Base-by-base conservation (phyloP, 495 filamentous ascomycete genomes). In the Symbiotaphrina buchneri region DNA sequence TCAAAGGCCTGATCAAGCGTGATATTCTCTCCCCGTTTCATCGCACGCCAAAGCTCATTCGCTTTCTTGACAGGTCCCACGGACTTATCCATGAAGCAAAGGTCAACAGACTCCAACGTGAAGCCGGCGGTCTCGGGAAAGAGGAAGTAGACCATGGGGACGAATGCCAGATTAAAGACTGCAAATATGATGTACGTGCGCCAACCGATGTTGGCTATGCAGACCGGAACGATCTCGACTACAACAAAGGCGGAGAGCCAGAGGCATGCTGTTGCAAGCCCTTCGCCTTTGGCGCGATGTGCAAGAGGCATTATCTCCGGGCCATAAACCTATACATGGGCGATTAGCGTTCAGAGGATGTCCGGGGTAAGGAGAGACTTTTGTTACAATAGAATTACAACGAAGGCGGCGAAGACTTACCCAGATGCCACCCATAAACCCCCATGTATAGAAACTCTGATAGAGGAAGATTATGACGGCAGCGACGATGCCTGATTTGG, bases 141-240 rank as follows among this genome's bases (percentile, higher is more conserved):
- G 17, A 48, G 37, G 13, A 43, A 40, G 31, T 40, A 50, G 8
- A 57, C 38, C 17, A 56, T 39, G 0, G 47, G 44, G 3, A 52
- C 41, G 53, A 58, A 67, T 20, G 62, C 42, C n/a, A 66, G 40
- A 32, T 68, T 66, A 5, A 65, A 41, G 7, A 49, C 60, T 11
- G 55, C 61, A 19, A 65, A 59, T 14, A 67, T 49, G 39, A 67
- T 59, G 21, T 64, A 59, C 8, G 58, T 65, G 2, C 59, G 32
- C 31, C 51, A 53, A 8, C 51, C 51, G 29, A 54, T 49, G 28
- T 42, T 54, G 2, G 20, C 17, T 27, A 54, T 49, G 33, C 44
- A 48, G 32, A 52, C 46, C 0, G 53, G 53, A 1, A 51, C 54
- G 27, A 54, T 53, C 37, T 53, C 49, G n/a, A 54, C 51, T 1